These are phyloP conservation scores for Aspergillus panamensis DNA, from an alignment of 495 filamentous ascomycete genomes.

Conservation along the genomic window DNA sequence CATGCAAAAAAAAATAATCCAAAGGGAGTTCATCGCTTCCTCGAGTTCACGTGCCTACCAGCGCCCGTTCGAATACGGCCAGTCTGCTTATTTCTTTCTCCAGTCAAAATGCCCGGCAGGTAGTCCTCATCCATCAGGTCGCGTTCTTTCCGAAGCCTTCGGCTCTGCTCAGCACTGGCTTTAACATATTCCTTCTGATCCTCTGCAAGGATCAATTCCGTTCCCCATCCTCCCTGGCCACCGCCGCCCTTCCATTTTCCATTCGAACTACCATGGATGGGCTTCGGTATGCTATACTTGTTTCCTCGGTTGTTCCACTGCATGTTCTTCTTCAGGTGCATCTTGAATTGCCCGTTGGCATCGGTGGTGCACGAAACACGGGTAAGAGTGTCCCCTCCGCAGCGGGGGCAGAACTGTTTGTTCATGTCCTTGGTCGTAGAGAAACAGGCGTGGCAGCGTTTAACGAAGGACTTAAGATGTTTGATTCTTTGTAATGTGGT, in stretches of 20 bases:
- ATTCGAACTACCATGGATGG: slow-evolving; percentile 71
- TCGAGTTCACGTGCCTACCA: slow-evolving; percentile 81
- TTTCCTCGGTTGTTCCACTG: slow-evolving; percentile 94
- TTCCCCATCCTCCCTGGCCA: slow-evolving; percentile 84
- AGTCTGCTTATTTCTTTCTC: slow-evolving; percentile 59
- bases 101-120: slow-evolving; percentile 79
- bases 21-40: slow-evolving; percentile 51
- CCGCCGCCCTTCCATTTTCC: slow-evolving; percentile 72
- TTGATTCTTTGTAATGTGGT: slow-evolving; percentile 66
- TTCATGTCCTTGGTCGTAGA: slow-evolving; percentile 75
- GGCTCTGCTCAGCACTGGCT: slow-evolving; percentile 58
- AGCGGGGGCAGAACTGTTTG: slow-evolving; percentile 91
- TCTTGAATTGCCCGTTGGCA: slow-evolving; percentile 70
- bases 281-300: slow-evolving; percentile 85
- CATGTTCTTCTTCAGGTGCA: slow-evolving; percentile 93
- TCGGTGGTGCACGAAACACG: slow-evolving; percentile 84
- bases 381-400: slow-evolving; percentile 82
- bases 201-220: slow-evolving; percentile 77
- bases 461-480: slow-evolving; percentile 77
- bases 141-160: slow-evolving; percentile 57
- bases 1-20: slow-evolving; percentile 26
- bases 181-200: slow-evolving; percentile 91
- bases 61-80: slow-evolving; percentile 77
- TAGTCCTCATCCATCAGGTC: slow-evolving; percentile 97
- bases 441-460: slow-evolving; percentile 95